phyloP scores from a whole-genome alignment of 805 yeast genomes.

The Zygosaccharomyces rouxii region DNA sequence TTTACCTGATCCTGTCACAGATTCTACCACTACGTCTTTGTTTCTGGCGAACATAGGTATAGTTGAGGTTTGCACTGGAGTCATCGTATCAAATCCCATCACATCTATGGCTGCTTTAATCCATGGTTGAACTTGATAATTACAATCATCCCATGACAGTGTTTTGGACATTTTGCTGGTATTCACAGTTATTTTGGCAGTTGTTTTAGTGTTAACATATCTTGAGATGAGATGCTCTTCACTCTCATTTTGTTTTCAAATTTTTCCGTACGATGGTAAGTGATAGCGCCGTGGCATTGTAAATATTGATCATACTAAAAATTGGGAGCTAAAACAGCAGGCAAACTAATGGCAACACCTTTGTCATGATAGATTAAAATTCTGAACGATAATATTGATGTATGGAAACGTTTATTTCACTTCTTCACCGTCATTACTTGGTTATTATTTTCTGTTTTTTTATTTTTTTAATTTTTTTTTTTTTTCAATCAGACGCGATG shows the following conservation, averaged over 20 bases:
- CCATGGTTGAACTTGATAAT: conserved; percentile 62
- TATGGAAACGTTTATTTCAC: not conserved
- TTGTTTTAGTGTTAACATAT: not conserved
- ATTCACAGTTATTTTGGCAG: not conserved
- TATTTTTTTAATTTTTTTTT: not conserved
- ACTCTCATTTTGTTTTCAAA: not conserved
- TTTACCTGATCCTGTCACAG: conserved; percentile 98
- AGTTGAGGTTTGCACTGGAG: conserved; percentile 95
- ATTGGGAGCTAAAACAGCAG: not conserved
- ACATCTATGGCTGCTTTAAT: conserved; percentile 61
- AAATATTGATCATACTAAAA: not conserved
- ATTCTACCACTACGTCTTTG: conserved; percentile 95
- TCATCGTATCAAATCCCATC: conserved; percentile 75
- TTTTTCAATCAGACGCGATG: conserved; percentile 1
- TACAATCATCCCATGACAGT: conserved; percentile 56
- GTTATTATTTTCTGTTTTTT: not conserved
- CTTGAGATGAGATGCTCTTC: not conserved
- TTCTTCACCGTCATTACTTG: not conserved
- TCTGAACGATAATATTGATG: too few species aligned
- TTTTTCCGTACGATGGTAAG: not conserved
- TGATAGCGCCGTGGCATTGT: not conserved
- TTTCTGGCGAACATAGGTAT: conserved; percentile 79
- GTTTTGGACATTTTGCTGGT: conserved; percentile 37
- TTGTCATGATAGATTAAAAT: too few species aligned
- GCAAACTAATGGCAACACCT: not conserved